Conservation (phyloP, 1,284 basidiomycete species). For the Polyporus tsugae region DNA sequence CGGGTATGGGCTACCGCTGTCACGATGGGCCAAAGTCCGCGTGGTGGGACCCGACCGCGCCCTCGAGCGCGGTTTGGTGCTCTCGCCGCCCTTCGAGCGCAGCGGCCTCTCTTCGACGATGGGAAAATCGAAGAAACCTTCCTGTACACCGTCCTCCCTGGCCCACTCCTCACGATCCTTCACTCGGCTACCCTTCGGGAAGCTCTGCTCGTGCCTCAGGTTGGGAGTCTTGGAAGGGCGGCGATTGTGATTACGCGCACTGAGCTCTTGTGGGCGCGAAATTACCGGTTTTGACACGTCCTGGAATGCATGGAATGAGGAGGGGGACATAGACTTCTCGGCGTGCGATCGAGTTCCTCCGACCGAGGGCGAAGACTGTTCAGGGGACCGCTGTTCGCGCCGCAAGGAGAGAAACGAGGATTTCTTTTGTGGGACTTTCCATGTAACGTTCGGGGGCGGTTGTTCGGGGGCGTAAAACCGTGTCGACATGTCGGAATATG, state of each 20-base stretch:
- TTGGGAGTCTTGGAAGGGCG: slow-evolving; percentile 36
- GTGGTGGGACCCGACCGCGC: slow-evolving; percentile 59
- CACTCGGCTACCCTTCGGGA: slow-evolving; percentile 29
- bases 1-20: slow-evolving; percentile 43
- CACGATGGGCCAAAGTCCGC: slow-evolving; percentile 51
- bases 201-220: slow-evolving; percentile 32
- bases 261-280: slow-evolving; percentile 36
- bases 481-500: slow-evolving; percentile 38
- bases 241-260: slow-evolving; percentile 32
- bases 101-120: slow-evolving; percentile 28
- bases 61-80: slow-evolving; percentile 35
- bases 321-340: slow-evolving; percentile 45
- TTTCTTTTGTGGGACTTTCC: slow-evolving; percentile 54
- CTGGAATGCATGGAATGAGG: slow-evolving; percentile 38
- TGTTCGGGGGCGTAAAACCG: slow-evolving; percentile 35
- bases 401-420: slow-evolving; percentile 62
- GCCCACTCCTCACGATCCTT: slow-evolving; percentile 28
- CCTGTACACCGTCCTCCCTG: slow-evolving; percentile 30
- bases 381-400: slow-evolving; percentile 56
- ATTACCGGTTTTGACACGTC: slow-evolving; percentile 33
- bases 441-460: slow-evolving; percentile 34
- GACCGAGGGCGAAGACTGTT: slow-evolving; percentile 37
- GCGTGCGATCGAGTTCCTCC: slow-evolving; percentile 31
- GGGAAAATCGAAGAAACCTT: slow-evolving; percentile 35
- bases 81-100: slow-evolving; percentile 31